phyloP scores from a whole-genome alignment of 345 rosid species.

The Eucalyptus pauciflora region DNA sequence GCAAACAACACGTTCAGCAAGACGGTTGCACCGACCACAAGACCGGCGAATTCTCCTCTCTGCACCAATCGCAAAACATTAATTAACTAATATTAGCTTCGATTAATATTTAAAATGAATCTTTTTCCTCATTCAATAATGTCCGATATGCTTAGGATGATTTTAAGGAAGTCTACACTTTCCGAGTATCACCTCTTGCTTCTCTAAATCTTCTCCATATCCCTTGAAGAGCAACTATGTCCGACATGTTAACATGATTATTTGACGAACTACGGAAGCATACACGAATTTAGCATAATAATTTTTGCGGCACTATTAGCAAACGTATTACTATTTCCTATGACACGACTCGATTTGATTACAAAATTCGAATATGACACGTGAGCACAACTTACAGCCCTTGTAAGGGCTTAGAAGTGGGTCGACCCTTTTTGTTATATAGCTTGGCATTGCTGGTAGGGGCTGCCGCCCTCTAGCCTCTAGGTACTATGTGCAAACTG shows the following conservation, averaged over 20 bases:
- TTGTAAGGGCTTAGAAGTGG: background rate
- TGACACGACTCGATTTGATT: rapidly evolving
- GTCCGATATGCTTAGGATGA: too few relatives aligned
- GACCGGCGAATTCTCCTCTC: conserved; percentile 31
- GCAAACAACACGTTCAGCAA: conserved; percentile 32
- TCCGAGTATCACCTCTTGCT: background rate
- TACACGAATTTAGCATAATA: too few relatives aligned
- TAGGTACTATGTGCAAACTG: background rate
- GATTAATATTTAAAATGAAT: too few relatives aligned
- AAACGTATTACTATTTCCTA: rapidly evolving
- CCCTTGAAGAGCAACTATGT: background rate
- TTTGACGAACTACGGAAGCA: background rate
- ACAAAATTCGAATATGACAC: rapidly evolving
- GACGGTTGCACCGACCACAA: conserved; percentile 41
- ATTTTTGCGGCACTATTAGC: too few relatives aligned
- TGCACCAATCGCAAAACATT: background rate
- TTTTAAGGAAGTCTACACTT: too few relatives aligned
- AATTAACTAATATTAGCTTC: background rate
- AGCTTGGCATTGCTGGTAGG: too few relatives aligned
- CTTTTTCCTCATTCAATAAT: too few relatives aligned
- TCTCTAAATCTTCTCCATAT: background rate
- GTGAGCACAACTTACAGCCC: too few relatives aligned
- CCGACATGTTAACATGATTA: background rate
- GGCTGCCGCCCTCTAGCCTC: rapidly evolving
- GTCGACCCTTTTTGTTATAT: background rate